Conservation (phyloP, 1,284 basidiomycete species). For the Ceratobasidium sp. region DNA sequence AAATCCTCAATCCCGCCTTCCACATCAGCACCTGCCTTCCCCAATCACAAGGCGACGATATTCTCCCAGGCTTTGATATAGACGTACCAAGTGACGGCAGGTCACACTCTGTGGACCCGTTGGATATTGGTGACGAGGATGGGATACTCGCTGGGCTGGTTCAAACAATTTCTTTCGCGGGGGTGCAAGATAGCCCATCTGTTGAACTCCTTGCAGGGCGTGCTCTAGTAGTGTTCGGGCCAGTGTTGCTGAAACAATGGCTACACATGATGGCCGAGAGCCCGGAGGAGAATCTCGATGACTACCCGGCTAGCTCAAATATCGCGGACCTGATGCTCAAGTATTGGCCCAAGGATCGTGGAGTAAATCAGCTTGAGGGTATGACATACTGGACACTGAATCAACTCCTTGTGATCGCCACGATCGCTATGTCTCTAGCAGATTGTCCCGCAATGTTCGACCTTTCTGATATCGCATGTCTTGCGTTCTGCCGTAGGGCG, state of each 20-base stretch:
- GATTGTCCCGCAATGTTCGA: not conserved
- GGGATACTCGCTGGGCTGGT: not conserved
- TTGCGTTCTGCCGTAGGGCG: not conserved
- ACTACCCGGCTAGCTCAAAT: not conserved
- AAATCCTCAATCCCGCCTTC: not conserved
- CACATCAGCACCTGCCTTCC: conserved; percentile 10
- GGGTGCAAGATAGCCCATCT: not conserved
- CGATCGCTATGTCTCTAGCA: not conserved
- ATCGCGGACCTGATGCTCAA: too few relatives aligned
- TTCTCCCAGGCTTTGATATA: not conserved
- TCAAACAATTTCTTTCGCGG: not conserved
- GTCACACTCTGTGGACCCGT: not conserved
- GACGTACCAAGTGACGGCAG: not conserved
- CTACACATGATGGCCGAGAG: not conserved
- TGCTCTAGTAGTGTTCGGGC: not conserved
- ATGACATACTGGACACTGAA: not conserved
- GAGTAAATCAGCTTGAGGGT: not conserved
- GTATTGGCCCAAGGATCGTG: not conserved
- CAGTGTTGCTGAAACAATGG: not conserved
- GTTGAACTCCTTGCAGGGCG: conserved; percentile 1
- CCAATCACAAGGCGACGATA: not conserved
- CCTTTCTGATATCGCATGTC: not conserved
- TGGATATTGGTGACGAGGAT: conserved; percentile 8
- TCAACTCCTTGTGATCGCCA: conserved; percentile 5
- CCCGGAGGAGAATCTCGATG: not conserved